A percentile compares a stretch with the other conserved stretches of the same genome.
Conservation (phyloP, 164 flowering plant genomes). For the Chloranthus sessilifolius region DNA sequence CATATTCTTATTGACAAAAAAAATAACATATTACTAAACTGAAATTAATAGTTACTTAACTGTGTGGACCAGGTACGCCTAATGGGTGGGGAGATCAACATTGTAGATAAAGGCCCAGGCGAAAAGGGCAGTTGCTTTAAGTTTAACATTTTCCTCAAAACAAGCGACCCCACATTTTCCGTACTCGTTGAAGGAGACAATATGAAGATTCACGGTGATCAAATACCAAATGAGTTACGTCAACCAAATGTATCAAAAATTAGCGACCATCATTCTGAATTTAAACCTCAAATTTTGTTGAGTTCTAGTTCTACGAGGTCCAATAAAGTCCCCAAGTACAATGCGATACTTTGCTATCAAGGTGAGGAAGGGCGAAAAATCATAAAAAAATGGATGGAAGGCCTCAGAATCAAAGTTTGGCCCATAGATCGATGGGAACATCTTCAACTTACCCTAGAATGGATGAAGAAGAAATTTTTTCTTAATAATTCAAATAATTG, state of each 20-base stretch:
- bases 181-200: constrained; percentile 5
- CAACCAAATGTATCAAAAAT: not conserved
- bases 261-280: not conserved
- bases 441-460: constrained; percentile 31
- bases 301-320: not conserved
- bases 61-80: constrained; percentile 62
- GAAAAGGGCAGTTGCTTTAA: constrained; percentile 72
- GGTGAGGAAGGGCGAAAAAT: constrained; percentile 40
- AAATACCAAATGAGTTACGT: constrained; percentile 5
- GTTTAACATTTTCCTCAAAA: constrained; percentile 49
- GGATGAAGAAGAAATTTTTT: constrained; percentile 21
- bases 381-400: constrained; percentile 35
- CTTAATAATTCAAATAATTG: constrained; percentile 17
- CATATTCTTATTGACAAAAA: no score
- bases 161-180: constrained; percentile 3
- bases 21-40: no score
- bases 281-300: not conserved
- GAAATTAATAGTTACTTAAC: no score
- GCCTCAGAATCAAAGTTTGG: constrained; percentile 40
- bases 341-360: constrained; percentile 43
- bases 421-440: constrained; percentile 28
- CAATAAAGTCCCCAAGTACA: constrained; percentile 7
- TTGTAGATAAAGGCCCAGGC: constrained; percentile 55
- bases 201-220: constrained; percentile 2
- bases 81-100: constrained; percentile 82